These are phyloP conservation scores for Tolypocladium ovalisporum DNA, from an alignment of 2,329 filamentous ascomycete species.

Conservation along the genomic window DNA sequence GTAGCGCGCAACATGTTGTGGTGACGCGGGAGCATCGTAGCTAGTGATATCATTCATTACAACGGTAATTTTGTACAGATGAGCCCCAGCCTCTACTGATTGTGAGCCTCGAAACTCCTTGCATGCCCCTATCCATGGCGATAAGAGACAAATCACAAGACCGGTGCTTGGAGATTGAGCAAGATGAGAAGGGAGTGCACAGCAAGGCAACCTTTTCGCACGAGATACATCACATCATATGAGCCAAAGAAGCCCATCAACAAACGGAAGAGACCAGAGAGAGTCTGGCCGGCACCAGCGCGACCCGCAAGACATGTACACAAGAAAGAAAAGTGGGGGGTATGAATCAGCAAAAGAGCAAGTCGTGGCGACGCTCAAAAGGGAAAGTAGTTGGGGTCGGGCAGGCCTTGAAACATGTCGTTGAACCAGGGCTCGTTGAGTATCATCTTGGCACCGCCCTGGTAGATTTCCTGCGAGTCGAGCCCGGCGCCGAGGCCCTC, in stretches of 20 bases:
- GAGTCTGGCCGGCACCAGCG: background rate
- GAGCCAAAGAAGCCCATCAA: background rate
- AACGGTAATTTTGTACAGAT: background rate
- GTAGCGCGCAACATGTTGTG: background rate
- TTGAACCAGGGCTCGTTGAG: slow-evolving; percentile 29
- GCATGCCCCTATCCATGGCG: background rate
- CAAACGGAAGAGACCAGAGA: background rate
- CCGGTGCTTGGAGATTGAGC: background rate
- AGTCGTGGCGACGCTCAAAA: slow-evolving; percentile 11
- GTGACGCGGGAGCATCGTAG: background rate
- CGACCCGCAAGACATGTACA: background rate
- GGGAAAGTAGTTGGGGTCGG: slow-evolving; percentile 21
- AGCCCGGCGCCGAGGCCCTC: slow-evolving; percentile 16
- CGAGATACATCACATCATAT: background rate
- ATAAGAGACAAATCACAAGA: background rate
- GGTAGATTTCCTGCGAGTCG: slow-evolving; percentile 16
- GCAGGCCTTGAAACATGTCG: slow-evolving; percentile 23
- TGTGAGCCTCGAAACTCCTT: background rate
- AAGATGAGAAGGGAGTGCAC: background rate
- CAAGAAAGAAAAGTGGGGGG: background rate
- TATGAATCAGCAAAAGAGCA: background rate
- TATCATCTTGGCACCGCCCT: slow-evolving; percentile 23
- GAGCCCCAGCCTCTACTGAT: background rate
- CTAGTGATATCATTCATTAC: background rate
- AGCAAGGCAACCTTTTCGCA: background rate